These are phyloP conservation scores for Sarocladium oryzae DNA, from an alignment of 2,329 filamentous ascomycete genomes.

Conservation along the genomic window DNA sequence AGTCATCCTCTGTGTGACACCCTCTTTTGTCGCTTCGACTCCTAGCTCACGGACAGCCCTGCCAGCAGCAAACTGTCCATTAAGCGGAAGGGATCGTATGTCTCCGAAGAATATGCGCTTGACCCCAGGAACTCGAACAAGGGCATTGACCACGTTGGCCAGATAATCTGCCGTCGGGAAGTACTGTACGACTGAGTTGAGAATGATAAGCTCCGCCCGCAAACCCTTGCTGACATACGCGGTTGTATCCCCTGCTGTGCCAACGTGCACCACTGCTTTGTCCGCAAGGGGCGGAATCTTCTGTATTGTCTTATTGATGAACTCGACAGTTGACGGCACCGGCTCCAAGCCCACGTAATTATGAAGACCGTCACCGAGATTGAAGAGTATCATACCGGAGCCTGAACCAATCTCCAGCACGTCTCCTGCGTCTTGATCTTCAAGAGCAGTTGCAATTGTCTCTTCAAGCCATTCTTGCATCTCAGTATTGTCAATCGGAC, in stretches of 20 bases:
- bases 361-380: conserved; percentile 12
- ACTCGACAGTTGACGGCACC: conserved; percentile 15
- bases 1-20: conserved; percentile 9
- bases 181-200: conserved; percentile 16
- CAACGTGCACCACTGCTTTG: conserved; percentile 15
- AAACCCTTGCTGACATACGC: neutral
- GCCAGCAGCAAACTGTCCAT: neutral
- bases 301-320: conserved; percentile 14
- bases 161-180: conserved; percentile 14
- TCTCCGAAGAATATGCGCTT: conserved; percentile 16
- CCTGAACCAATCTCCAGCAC: conserved; percentile 16
- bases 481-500: conserved; percentile 10
- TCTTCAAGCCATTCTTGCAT: conserved; percentile 18
- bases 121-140: conserved; percentile 7
- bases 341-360: conserved; percentile 24
- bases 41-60: conserved; percentile 11
- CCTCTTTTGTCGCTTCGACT: neutral
- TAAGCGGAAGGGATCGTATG: conserved; percentile 14
- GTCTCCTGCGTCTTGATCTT: neutral
- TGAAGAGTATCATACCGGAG: conserved; percentile 16
- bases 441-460: conserved; percentile 10
- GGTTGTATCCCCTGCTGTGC: conserved; percentile 16
- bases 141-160: conserved; percentile 3
- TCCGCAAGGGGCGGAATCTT: conserved; percentile 10
- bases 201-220: conserved; percentile 6